Conservation (phyloP, 371 early-diverging fungal species). For the Capillidium rhysosporum region DNA sequence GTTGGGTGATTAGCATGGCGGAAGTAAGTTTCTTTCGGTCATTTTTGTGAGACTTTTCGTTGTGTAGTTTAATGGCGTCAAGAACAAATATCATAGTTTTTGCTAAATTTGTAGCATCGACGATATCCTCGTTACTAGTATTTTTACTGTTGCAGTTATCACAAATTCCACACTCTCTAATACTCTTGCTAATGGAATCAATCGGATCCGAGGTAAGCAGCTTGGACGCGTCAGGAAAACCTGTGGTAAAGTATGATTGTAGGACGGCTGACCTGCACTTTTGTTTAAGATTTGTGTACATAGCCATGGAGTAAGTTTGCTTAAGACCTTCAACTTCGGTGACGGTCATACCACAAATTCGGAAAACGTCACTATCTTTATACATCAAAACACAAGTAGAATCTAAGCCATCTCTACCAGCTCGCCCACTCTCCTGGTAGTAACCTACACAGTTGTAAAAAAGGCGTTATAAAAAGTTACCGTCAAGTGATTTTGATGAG, state of each 20-base stretch:
- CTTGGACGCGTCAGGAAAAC: not conserved
- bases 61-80: not conserved
- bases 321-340: slow-evolving; percentile 2
- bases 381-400: slow-evolving; percentile 85
- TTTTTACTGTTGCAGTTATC: not conserved
- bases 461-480: not conserved
- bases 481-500: slow-evolving; percentile 83
- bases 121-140: no score
- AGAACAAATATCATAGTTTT: not conserved
- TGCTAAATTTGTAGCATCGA: not conserved
- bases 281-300: not conserved
- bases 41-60: not conserved
- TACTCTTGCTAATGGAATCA: no score
- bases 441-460: slow-evolving; percentile 37
- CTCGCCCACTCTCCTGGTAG: slow-evolving; percentile 99
- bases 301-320: not conserved
- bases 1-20: not conserved
- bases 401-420: slow-evolving; percentile 90
- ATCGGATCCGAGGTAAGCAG: no score
- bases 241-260: not conserved
- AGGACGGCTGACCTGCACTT: not conserved
- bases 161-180: not conserved
- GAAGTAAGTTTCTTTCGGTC: not conserved
- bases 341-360: not conserved
- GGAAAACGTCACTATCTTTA: slow-evolving; percentile 40